phyloP scores from a whole-genome alignment of 2,329 filamentous ascomycete species.

The Colletotrichum cuscutae region DNA sequence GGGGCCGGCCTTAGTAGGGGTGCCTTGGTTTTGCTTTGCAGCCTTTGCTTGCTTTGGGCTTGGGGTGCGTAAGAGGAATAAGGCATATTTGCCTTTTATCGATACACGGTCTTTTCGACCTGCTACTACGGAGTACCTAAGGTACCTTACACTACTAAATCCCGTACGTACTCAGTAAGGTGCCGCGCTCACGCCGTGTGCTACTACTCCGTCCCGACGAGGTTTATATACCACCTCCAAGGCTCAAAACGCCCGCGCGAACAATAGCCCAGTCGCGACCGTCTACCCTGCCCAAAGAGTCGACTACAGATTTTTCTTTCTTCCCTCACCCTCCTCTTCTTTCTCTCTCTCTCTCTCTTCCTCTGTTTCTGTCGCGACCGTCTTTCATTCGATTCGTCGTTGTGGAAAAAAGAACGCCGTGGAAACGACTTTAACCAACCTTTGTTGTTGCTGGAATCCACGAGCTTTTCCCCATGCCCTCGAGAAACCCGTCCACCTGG shows the following conservation, averaged over 20 bases:
- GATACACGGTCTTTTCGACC: constrained; percentile 14
- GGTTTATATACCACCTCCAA: constrained; percentile 24
- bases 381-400: neutral
- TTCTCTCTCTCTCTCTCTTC: neutral
- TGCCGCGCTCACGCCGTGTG: neutral
- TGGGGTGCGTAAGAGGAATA: neutral
- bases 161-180: neutral
- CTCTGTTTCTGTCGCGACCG: neutral
- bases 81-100: constrained; percentile 28
- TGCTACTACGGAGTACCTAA: neutral
- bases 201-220: neutral
- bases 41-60: neutral
- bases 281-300: neutral
- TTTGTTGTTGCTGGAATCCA: neutral
- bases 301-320: neutral
- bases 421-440: neutral
- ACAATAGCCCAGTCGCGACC: constrained; percentile 15
- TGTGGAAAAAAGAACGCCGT: neutral
- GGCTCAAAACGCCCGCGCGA: constrained; percentile 12
- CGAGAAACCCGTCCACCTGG: constrained; percentile 55
- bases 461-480: constrained; percentile 27
- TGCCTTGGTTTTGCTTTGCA: neutral
- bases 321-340: neutral
- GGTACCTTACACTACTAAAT: neutral
- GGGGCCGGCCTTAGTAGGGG: constrained; percentile 14